Evolutionary conservation across 139 green algal genomes (phyloP).

Genomic region (Helicosporidium sp.): DNA sequence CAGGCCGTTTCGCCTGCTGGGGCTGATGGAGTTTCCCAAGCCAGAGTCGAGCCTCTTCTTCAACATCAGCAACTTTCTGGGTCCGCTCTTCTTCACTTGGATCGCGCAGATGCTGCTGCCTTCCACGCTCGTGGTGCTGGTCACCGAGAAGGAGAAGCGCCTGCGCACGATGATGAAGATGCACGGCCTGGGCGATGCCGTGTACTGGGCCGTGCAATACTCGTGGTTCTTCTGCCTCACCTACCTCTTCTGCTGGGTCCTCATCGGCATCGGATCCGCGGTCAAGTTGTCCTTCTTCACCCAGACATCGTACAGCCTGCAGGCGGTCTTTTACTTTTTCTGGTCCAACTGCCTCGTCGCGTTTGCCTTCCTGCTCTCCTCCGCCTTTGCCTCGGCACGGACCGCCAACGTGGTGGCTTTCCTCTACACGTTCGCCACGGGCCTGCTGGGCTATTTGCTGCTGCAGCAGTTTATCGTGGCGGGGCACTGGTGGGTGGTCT

Average conservation of each 20-base stretch:
- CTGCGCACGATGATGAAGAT: conserved; percentile 94
- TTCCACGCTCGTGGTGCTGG: conserved; percentile 29
- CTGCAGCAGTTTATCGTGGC: conserved; percentile 14
- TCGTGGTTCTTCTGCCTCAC: conserved; percentile 55
- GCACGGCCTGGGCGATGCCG: conserved; percentile 58
- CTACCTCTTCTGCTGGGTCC: conserved; percentile 54
- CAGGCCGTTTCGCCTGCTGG: conserved; percentile 23
- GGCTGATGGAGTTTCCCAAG: conserved; percentile 39
- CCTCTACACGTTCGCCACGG: conserved; percentile 58
- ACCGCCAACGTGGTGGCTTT: conserved; percentile 43
- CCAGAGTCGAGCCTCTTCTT: conserved; percentile 6
- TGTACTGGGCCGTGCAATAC: conserved; percentile 45
- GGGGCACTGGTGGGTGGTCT: conserved; percentile 25
- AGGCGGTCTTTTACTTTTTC: conserved; percentile 70
- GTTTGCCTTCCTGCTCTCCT: conserved; percentile 56
- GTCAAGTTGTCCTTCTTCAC: conserved; percentile 69
- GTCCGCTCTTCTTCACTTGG: conserved; percentile 66
- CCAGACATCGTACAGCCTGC: conserved; percentile 36
- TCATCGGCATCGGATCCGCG: conserved; percentile 45
- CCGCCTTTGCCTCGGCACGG: conserved; percentile 39
- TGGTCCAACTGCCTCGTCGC: conserved; percentile 68
- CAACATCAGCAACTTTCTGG: conserved; percentile 55
- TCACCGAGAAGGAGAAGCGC: conserved; percentile 42
- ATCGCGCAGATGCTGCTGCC: conserved; percentile 61
- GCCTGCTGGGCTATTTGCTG: conserved; percentile 22